Evolutionary conservation across 169 alveolate genomes (phyloP).

Genomic region (Amoebophrya sp.): DNA sequence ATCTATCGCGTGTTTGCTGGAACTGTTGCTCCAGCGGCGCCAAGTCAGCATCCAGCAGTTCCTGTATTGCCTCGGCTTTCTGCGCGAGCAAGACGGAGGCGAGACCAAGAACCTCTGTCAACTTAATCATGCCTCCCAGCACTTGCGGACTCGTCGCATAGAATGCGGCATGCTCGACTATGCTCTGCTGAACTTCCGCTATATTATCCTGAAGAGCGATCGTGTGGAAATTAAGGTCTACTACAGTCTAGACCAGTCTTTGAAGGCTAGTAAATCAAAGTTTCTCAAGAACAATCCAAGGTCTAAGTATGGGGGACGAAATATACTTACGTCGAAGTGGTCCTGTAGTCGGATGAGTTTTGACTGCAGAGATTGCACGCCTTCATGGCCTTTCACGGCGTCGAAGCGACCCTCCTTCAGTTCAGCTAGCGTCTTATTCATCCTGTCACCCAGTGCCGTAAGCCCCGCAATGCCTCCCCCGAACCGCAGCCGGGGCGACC

Average conservation of each 20-base stretch:
- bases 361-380: neutral
- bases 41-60: neutral
- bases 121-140: neutral
- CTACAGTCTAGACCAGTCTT: too few relatives aligned
- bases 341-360: neutral
- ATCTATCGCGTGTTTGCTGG: too few relatives aligned
- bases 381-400: neutral
- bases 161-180: neutral
- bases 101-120: neutral
- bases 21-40: constrained; percentile 5
- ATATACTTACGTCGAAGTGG: neutral
- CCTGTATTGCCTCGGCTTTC: neutral
- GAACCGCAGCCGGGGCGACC: constrained; percentile 24
- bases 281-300: too few relatives aligned
- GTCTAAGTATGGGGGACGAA: neutral
- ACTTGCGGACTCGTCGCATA: neutral
- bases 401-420: constrained; percentile 9
- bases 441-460: neutral
- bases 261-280: too few relatives aligned
- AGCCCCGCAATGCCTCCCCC: neutral
- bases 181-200: neutral
- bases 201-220: constrained; percentile 11
- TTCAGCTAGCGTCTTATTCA: neutral
- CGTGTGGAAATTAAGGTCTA: too few relatives aligned
- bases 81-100: neutral